Evolutionary conservation across 441 rosid species (phyloP).

Genomic region (Euphorbia celastroides): DNA sequence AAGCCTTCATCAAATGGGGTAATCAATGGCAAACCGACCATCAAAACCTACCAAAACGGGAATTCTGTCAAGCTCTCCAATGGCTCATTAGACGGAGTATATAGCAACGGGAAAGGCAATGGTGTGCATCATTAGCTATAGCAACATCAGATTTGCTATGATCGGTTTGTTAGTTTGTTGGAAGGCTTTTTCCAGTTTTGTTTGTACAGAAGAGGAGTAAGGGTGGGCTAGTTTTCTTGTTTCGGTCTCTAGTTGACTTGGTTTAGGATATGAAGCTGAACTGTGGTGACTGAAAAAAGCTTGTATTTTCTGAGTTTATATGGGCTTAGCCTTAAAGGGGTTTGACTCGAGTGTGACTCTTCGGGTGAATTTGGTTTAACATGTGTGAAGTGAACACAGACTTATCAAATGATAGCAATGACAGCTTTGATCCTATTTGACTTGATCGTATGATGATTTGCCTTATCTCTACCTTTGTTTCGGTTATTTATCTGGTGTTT

Average conservation of each 20-base stretch:
- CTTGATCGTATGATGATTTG: not conserved
- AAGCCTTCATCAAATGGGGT: constrained; percentile 31
- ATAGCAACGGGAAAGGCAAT: constrained; percentile 75
- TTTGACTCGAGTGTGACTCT: not conserved
- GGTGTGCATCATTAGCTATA: constrained; percentile 46
- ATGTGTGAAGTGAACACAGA: not conserved
- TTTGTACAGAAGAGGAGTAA: constrained; percentile 31
- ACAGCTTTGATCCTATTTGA: too few relatives aligned
- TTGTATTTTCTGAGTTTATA: not conserved
- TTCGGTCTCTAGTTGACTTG: constrained; percentile 6
- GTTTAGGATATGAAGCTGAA: constrained; percentile 14
- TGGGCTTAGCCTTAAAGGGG: constrained; percentile 9
- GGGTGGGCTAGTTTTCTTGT: constrained; percentile 15
- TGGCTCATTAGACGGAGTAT: constrained; percentile 37
- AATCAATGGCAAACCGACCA: constrained; percentile 35
- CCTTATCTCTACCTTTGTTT: not conserved
- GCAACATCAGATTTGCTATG: constrained; percentile 14
- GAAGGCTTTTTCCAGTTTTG: constrained; percentile 16
- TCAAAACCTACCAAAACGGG: constrained; percentile 51
- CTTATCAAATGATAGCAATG: not conserved
- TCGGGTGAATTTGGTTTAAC: not conserved
- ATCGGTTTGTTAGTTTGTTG: constrained; percentile 20
- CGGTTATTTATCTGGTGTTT: too few relatives aligned
- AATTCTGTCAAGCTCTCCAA: constrained; percentile 25
- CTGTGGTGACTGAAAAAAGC: not conserved